A percentile compares a stretch with the other conserved stretches of the same genome.
Conservation (phyloP, 768 basidiomycete species). For the Russula compacta region DNA sequence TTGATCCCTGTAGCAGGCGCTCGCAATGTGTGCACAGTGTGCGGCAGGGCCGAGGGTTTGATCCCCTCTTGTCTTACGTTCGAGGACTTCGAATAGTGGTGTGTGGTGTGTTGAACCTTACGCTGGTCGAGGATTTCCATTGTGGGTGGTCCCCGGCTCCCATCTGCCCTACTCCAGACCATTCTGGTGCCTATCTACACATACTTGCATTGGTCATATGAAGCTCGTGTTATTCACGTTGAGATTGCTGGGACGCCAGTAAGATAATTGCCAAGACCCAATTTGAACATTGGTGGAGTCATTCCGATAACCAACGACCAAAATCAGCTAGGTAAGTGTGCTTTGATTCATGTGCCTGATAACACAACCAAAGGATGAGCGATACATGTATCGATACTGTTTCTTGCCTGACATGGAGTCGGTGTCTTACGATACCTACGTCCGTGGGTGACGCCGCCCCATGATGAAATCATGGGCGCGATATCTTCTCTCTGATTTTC, state of each 20-base stretch:
- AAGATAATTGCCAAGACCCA: neutral
- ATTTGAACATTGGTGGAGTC: neutral
- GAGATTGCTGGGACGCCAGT: neutral
- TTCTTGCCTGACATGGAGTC: slow-evolving; percentile 11
- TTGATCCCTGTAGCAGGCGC: neutral
- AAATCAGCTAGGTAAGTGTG: neutral
- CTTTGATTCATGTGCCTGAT: neutral
- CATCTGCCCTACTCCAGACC: neutral
- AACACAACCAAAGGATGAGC: slow-evolving; percentile 7
- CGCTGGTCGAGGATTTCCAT: neutral
- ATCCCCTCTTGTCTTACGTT: neutral
- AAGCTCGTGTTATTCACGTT: neutral
- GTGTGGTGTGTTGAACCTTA: neutral
- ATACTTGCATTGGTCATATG: neutral
- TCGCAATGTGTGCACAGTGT: neutral
- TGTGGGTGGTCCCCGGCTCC: neutral
- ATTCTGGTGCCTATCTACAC: neutral
- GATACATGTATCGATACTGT: neutral
- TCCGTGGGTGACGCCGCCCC: slow-evolving; percentile 7
- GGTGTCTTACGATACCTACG: slow-evolving; percentile 6
- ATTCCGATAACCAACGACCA: neutral
- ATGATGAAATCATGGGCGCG: neutral
- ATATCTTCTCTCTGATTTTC: slow-evolving; percentile 17
- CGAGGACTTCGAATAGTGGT: neutral
- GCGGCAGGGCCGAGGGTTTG: neutral